A percentile compares a stretch with the other conserved stretches of the same genome.
Evolutionary conservation across 2,329 filamentous ascomycete genomes (phyloP).

Genomic region (Penicillium aurantiogriseum): DNA sequence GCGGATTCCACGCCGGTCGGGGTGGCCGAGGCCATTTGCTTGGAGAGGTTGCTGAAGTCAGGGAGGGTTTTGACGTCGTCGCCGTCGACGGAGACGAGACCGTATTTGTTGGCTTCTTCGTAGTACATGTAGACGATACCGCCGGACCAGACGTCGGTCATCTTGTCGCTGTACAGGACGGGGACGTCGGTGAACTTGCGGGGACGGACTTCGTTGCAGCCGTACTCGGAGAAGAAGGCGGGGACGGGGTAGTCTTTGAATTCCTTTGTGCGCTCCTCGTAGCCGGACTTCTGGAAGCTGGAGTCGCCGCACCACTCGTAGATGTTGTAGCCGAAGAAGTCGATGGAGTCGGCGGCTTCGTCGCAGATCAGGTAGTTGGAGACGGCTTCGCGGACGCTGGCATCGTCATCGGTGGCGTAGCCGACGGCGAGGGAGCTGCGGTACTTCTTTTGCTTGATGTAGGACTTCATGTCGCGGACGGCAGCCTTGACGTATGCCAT

Average conservation of each 20-base stretch:
- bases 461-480: slow-evolving; percentile 90
- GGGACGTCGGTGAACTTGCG: slow-evolving; percentile 83
- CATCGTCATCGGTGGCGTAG: slow-evolving; percentile 94
- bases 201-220: slow-evolving; percentile 74
- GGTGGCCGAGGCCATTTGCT: slow-evolving; percentile 65
- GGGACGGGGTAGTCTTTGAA: slow-evolving; percentile 88
- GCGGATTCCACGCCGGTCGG: slow-evolving; percentile 65
- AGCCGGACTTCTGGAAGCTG: slow-evolving; percentile 72
- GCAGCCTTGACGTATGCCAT: slow-evolving; percentile 97
- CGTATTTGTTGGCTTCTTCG: slow-evolving; percentile 86
- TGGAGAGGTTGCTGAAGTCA: slow-evolving; percentile 73
- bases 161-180: slow-evolving; percentile 74
- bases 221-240: slow-evolving; percentile 98
- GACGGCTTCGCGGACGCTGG: slow-evolving; percentile 74
- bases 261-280: slow-evolving; percentile 77
- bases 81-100: slow-evolving; percentile 60
- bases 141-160: slow-evolving; percentile 86
- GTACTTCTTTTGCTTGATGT: slow-evolving; percentile 79
- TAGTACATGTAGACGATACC: slow-evolving; percentile 99
- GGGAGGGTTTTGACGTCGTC: slow-evolving; percentile 63
- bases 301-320: slow-evolving; percentile 98
- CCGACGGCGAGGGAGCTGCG: slow-evolving; percentile 76
- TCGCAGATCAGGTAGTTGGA: slow-evolving; percentile 96
- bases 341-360: slow-evolving; percentile 63
- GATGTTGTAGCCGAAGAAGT: slow-evolving; percentile 99